Evolutionary conservation across 139 green algal species (phyloP).

Genomic region (Chlorella sp.): DNA sequence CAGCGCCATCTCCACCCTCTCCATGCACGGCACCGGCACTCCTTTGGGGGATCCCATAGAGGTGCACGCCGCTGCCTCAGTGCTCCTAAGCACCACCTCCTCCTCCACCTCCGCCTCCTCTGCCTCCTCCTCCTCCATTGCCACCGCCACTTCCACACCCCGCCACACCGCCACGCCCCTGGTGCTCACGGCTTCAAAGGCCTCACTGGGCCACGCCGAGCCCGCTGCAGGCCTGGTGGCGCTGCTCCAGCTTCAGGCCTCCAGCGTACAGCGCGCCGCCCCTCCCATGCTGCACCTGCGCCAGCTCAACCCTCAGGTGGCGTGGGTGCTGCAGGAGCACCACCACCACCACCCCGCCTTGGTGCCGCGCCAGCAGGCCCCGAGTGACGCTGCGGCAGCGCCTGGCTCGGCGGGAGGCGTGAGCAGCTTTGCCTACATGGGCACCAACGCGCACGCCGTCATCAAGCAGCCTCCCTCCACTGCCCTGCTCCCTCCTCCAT

Average conservation of each 20-base stretch:
- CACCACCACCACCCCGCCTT: too few species aligned
- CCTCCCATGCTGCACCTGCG: constrained; percentile 50
- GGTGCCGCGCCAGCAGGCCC: constrained; percentile 8
- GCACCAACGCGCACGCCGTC: constrained; percentile 39
- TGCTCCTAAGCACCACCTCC: constrained; percentile 11
- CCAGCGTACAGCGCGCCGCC: constrained; percentile 2
- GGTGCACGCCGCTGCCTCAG: constrained; percentile 54
- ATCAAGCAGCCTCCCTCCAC: background rate
- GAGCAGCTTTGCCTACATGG: constrained; percentile 57
- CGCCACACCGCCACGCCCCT: too few species aligned
- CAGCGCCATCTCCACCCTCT: constrained; percentile 33
- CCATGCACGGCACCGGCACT: constrained; percentile 82
- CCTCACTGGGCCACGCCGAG: constrained; percentile 39
- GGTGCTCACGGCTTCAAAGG: background rate
- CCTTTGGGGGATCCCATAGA: constrained; percentile 84
- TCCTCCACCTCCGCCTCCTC: background rate
- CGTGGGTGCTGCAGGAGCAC: background rate
- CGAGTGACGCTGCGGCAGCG: background rate
- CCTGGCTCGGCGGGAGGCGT: background rate
- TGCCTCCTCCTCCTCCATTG: too few species aligned
- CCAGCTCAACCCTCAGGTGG: constrained; percentile 54
- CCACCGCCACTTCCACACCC: too few species aligned
- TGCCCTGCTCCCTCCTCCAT: too few species aligned
- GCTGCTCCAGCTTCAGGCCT: constrained; percentile 29
- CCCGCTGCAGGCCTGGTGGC: constrained; percentile 58